A percentile compares a stretch with the other conserved stretches of the same genome.
These are phyloP conservation scores for Lachnellula hyalina DNA, from an alignment of 2,329 filamentous ascomycete genomes.

Conservation along the genomic window DNA sequence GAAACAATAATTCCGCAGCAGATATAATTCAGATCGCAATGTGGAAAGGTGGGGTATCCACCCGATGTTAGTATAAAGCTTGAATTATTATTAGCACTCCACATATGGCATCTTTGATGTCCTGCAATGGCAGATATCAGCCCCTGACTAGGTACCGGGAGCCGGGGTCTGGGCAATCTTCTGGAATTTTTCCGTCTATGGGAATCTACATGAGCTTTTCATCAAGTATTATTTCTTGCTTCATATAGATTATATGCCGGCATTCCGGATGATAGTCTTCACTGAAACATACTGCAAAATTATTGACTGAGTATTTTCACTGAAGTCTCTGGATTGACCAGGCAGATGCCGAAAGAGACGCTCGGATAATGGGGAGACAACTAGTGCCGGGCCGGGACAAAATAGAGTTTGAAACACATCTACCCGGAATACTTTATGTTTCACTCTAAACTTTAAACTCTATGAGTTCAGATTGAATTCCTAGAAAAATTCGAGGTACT, in stretches of 20 bases:
- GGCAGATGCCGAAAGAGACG: too few species aligned
- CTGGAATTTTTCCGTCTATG: neutral
- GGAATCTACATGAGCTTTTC: neutral
- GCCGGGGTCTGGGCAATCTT: neutral
- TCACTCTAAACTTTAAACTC: too few species aligned
- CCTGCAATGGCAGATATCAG: neutral
- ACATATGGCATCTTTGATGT: neutral
- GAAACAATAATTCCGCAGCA: constrained; percentile 1
- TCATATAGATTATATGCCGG: too few species aligned
- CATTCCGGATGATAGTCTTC: too few species aligned
- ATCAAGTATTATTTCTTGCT: too few species aligned
- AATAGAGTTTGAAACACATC: too few species aligned
- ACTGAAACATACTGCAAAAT: too few species aligned
- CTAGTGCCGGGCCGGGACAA: neutral
- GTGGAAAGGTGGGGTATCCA: neutral
- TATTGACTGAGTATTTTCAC: too few species aligned
- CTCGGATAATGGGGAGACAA: neutral
- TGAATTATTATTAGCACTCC: neutral
- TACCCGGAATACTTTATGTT: neutral
- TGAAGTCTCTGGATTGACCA: too few species aligned
- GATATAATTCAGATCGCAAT: neutral
- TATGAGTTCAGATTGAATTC: too few species aligned
- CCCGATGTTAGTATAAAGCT: neutral
- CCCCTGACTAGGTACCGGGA: neutral
- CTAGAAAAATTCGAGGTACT: too few species aligned